Evolutionary conservation across 768 basidiomycete species (phyloP).

Genomic region (Kwoniella dejecticola): DNA sequence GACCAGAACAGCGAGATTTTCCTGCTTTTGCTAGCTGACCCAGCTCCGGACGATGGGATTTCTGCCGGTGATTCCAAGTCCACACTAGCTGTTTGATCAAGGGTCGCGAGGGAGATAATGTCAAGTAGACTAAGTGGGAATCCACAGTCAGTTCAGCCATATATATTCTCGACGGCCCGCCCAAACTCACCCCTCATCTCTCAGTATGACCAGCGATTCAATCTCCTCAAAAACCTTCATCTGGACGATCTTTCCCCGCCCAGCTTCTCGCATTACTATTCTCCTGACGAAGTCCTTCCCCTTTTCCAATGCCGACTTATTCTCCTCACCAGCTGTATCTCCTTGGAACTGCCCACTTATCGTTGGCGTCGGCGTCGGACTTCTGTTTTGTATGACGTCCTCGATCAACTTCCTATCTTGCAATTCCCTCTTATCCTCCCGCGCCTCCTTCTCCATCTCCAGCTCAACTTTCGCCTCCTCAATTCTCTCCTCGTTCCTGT

Average conservation of each 20-base stretch:
- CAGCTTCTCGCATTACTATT: constrained; percentile 27
- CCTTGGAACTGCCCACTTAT: not conserved
- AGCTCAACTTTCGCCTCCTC: constrained; percentile 43
- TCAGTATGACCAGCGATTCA: constrained; percentile 26
- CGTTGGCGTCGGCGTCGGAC: constrained; percentile 16
- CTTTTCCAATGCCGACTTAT: not conserved
- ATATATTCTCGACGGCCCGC: not conserved
- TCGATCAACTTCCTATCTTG: constrained; percentile 37
- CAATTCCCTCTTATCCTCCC: constrained; percentile 33
- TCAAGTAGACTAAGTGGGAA: constrained; percentile 31
- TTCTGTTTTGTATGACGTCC: constrained; percentile 20
- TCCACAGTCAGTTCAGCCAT: not conserved
- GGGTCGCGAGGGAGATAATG: constrained; percentile 27
- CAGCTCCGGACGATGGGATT: not conserved
- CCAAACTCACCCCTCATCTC: constrained; percentile 43
- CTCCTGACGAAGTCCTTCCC: constrained; percentile 15
- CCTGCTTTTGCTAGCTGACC: constrained; percentile 14
- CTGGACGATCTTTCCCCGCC: constrained; percentile 32
- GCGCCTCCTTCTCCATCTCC: constrained; percentile 43
- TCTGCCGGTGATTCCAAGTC: constrained; percentile 27
- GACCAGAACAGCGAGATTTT: constrained; percentile 40
- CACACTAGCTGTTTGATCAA: constrained; percentile 7
- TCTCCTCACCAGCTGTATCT: not conserved
- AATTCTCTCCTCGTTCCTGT: constrained; percentile 30
- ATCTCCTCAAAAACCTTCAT: constrained; percentile 32